phyloP scores from a whole-genome alignment of 208 protist species.

The Wallacemonas collosoma region DNA sequence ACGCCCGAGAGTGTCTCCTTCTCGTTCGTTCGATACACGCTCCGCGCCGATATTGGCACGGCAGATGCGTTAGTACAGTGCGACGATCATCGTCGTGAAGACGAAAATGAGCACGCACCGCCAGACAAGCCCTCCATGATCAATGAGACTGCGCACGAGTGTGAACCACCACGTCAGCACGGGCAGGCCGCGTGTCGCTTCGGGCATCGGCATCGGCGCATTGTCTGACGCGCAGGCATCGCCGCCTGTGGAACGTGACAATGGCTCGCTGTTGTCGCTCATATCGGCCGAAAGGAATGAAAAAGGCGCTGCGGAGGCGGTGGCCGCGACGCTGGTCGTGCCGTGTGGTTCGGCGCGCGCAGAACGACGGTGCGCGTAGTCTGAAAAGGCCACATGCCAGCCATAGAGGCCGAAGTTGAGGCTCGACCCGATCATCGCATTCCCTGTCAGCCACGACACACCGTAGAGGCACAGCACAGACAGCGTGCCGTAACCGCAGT shows the following conservation, averaged over 20 bases:
- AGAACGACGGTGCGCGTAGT: slow-evolving; percentile 1
- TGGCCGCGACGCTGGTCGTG: not conserved
- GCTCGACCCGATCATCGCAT: not conserved
- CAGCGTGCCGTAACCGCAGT: slow-evolving; percentile 52
- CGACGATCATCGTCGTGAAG: not conserved
- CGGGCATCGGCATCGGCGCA: no score
- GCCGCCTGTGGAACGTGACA: not conserved
- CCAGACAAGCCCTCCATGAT: not conserved
- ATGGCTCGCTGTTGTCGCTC: not conserved
- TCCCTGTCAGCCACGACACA: not conserved
- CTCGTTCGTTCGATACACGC: not conserved
- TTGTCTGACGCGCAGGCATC: no score
- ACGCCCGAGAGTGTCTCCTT: not conserved
- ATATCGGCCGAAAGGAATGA: no score
- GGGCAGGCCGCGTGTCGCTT: not conserved
- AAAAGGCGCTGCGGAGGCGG: no score
- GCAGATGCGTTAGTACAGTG: not conserved
- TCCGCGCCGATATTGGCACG: not conserved
- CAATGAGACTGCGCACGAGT: not conserved
- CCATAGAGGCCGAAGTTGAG: slow-evolving; percentile 14
- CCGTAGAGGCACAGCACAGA: not conserved
- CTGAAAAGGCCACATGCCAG: slow-evolving; percentile 15
- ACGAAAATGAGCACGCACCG: slow-evolving; percentile 1
- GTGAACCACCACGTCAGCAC: not conserved
- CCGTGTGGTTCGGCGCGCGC: not conserved